phyloP scores from a whole-genome alignment of 345 rosid species.

The Populus tremula region DNA sequence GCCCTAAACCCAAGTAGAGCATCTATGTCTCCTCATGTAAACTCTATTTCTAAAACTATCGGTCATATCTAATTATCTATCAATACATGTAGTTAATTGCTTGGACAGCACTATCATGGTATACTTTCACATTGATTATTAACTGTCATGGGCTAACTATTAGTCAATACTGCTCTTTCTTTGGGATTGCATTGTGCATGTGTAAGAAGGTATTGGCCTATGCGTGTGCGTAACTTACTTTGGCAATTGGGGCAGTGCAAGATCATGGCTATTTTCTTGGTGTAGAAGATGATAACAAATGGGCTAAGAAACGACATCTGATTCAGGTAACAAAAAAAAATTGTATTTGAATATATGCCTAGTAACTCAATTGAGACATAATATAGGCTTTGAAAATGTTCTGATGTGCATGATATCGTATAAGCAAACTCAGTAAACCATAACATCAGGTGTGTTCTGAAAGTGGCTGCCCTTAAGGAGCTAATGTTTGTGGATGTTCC shows the following conservation, averaged over 20 bases:
- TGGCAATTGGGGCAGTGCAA: neutral
- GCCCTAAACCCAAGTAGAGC: slow-evolving; percentile 67
- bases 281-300: neutral
- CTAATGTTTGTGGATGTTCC: neutral
- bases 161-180: neutral
- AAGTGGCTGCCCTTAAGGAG: neutral
- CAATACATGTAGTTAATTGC: slow-evolving; percentile 4
- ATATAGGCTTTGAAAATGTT: neutral
- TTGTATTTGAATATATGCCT: neutral
- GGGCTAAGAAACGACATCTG: neutral
- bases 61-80: neutral
- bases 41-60: slow-evolving; percentile 22
- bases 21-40: slow-evolving; percentile 47
- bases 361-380: neutral
- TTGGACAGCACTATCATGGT: slow-evolving; percentile 3
- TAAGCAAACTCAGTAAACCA: neutral
- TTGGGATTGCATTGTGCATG: neutral
- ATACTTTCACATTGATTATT: neutral
- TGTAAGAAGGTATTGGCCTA: neutral
- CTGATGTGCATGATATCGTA: neutral
- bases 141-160: neutral
- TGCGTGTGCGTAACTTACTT: neutral
- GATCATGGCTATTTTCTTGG: neutral
- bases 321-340: neutral
- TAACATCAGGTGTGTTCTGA: neutral